phyloP scores from a whole-genome alignment of 495 filamentous ascomycete species.

The Aspergillus avenaceus region DNA sequence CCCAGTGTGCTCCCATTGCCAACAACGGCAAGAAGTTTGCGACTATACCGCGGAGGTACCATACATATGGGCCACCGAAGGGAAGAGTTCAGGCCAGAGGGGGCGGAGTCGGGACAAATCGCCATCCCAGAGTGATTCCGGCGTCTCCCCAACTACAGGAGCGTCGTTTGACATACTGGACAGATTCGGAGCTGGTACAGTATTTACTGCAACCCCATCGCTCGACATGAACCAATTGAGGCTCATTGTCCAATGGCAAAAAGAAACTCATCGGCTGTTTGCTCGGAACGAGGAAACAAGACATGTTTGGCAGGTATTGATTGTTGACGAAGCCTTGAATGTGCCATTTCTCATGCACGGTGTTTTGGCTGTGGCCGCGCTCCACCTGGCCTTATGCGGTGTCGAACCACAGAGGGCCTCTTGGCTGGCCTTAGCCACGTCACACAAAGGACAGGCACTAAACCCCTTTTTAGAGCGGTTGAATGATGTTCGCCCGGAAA shows the following conservation, averaged over 20 bases:
- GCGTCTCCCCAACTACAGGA: not conserved
- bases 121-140: not conserved
- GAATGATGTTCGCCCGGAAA: slow-evolving; percentile 7
- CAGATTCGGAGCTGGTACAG: not conserved
- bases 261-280: slow-evolving; percentile 17
- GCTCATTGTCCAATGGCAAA: slow-evolving; percentile 21
- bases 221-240: slow-evolving; percentile 19
- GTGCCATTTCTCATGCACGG: slow-evolving; percentile 32
- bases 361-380: slow-evolving; percentile 31
- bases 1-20: slow-evolving; percentile 19
- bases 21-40: slow-evolving; percentile 15
- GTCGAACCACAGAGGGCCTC: slow-evolving; percentile 1
- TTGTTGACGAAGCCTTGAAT: slow-evolving; percentile 32
- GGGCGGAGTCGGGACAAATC: not conserved
- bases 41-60: slow-evolving; percentile 15
- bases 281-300: slow-evolving; percentile 17
- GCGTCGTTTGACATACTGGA: slow-evolving; percentile 5
- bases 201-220: not conserved
- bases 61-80: slow-evolving; percentile 13
- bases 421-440: slow-evolving; percentile 20
- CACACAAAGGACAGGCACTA: slow-evolving; percentile 23
- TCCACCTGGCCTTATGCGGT: slow-evolving; percentile 28
- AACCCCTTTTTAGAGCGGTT: slow-evolving; percentile 15
- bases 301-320: slow-evolving; percentile 24
- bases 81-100: not conserved